Evolutionary conservation across 805 yeast genomes (phyloP).

Genomic region (Candida xiaguanensis): DNA sequence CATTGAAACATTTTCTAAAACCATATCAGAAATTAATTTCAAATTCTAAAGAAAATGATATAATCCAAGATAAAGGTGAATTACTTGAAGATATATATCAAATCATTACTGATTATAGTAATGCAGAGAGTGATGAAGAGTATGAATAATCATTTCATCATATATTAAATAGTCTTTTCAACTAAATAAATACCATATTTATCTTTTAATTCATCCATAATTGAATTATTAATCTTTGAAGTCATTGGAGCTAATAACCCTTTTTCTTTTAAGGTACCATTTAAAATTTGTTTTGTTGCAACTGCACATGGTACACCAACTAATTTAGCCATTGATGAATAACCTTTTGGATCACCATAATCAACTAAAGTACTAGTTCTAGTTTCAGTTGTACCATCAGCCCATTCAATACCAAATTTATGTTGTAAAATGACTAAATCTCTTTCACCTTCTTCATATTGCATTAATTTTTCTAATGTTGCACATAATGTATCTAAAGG

Average conservation of each 20-base stretch:
- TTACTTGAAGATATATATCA: conserved; percentile 31
- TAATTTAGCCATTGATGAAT: conserved; percentile 97
- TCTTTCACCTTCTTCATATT: conserved; percentile 92
- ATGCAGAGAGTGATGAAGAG: conserved; percentile 26
- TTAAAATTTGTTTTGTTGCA: conserved; percentile 80
- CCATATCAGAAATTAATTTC: conserved; percentile 20
- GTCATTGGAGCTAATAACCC: conserved; percentile 94
- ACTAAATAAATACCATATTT: conserved; percentile 81
- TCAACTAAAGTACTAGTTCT: conserved; percentile 95
- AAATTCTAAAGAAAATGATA: conserved; percentile 16
- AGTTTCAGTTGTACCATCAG: conserved; percentile 83
- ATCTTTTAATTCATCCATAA: conserved; percentile 88
- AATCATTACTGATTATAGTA: conserved; percentile 29
- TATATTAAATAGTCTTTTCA: conserved; percentile 65
- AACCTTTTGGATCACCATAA: conserved; percentile 83
- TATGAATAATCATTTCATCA: conserved; percentile 6
- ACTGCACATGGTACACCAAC: conserved; percentile 99
- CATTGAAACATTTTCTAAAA: conserved; percentile 25
- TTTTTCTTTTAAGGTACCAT: conserved; percentile 66
- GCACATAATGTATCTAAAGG: conserved; percentile 97
- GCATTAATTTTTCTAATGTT: conserved; percentile 92
- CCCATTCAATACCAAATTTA: conserved; percentile 96
- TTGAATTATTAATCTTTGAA: conserved; percentile 84
- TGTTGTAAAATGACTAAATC: conserved; percentile 95
- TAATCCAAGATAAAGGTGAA: conserved; percentile 32